Base-by-base conservation (phyloP, 768 basidiomycete genomes). In the Phylloporus scabripes region DNA sequence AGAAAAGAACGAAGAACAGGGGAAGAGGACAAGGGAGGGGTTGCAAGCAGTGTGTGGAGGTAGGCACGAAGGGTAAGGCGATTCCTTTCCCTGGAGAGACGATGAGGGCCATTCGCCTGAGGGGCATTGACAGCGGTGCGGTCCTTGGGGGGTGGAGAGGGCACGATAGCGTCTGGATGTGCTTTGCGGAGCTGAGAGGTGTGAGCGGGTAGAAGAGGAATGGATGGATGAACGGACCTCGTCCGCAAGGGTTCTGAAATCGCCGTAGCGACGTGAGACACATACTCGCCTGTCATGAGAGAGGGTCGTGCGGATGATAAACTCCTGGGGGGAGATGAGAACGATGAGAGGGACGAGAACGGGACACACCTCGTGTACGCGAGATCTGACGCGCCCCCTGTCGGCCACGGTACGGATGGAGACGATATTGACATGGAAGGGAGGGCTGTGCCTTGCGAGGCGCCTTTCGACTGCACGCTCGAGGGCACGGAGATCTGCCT, bases 261-360 rank as follows among this genome's bases (percentile, higher is more conserved):
- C 96, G 7, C 95, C 95, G 64, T 98, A 93, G 54, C 96, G 77
- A 49, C 96, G 78, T 1, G 92, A 88, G 5, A 98, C 96, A 66
- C 82, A 92, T 1, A 92, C 77, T 55, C 96, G 93, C 2, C 74
- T 76, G 53, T 76, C 76, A 12, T 80, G 75, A 6, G 82, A 78
- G 36, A 92, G 77, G 14, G 85, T 77, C 0, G 94, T 98, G 26
- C 92, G 82, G 26, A 99, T 82, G 57, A 99, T 83, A 65, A 99
- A 99, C 76, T 98, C 96, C 88, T 98, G 59, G 15, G 42, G 32
- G 5, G 14, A 31, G 37, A 42, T 42, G 56, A 36, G 48, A 56
- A 31, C 7, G 38, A 2, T 23, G 32, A 1, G 28, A 26, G 40
- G 9, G 23, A 1, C 45, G 31, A 31, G 46, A 17, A 31, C 50